A percentile compares a stretch with the other conserved stretches of the same genome.
Conservation (phyloP, 2,329 filamentous ascomycete species). For the Colletotrichum zoysiae region DNA sequence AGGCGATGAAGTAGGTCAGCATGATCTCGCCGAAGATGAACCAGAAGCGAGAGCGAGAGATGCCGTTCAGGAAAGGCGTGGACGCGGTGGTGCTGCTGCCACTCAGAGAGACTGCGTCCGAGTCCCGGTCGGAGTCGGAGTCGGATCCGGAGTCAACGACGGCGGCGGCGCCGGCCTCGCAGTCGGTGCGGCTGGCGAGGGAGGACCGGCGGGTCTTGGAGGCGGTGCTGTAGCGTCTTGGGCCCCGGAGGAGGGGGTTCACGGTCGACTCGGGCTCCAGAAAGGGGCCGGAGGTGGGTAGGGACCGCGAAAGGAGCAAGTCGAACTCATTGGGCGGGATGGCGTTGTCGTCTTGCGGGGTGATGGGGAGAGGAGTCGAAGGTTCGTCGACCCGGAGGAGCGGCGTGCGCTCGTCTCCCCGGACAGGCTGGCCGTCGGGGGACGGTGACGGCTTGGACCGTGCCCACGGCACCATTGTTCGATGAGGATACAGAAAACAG, state of each 20-base stretch:
- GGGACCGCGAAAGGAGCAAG: constrained; percentile 54
- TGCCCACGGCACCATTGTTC: constrained; percentile 18
- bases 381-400: constrained; percentile 26
- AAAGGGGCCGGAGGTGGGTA: constrained; percentile 52
- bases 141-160: constrained; percentile 5
- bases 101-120: constrained; percentile 29
- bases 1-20: constrained; percentile 68
- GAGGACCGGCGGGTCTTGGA: constrained; percentile 37
- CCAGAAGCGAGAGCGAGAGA: constrained; percentile 68
- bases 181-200: constrained; percentile 25
- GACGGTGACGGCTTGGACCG: neutral
- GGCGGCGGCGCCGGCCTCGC: constrained; percentile 7
- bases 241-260: constrained; percentile 55
- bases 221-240: constrained; percentile 46
- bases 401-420: constrained; percentile 28
- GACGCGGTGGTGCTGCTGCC: constrained; percentile 26
- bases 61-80: constrained; percentile 58
- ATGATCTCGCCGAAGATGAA: constrained; percentile 71
- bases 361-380: constrained; percentile 37
- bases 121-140: constrained; percentile 13
- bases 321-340: constrained; percentile 54
- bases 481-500: too few relatives aligned
- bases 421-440: neutral
- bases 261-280: constrained; percentile 58
- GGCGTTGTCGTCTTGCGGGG: constrained; percentile 42